A percentile compares a stretch with the other conserved stretches of the same genome.
Conservation (phyloP, 352 stramenopile species). For the Globisporangium mamillatum region DNA sequence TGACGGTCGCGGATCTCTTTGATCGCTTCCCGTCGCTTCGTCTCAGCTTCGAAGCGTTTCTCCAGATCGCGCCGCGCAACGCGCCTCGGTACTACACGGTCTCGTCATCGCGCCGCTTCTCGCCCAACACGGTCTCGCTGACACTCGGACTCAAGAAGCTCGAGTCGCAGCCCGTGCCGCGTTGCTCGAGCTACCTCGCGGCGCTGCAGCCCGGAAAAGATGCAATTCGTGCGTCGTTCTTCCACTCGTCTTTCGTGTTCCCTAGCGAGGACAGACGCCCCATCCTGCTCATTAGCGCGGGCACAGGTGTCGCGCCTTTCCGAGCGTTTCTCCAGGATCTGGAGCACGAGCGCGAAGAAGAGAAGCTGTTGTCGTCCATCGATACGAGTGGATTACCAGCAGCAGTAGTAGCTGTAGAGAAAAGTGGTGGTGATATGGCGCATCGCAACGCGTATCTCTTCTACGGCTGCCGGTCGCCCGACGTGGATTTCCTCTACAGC, state of each 20-base stretch:
- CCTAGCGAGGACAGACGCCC: slow-evolving; percentile 53
- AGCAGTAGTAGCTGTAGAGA: slow-evolving; percentile 5
- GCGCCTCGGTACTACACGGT: slow-evolving; percentile 79
- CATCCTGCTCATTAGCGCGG: slow-evolving; percentile 74
- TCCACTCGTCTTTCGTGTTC: slow-evolving; percentile 76
- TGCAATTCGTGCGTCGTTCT: slow-evolving; percentile 57
- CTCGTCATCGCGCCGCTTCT: slow-evolving; percentile 68
- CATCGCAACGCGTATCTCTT: slow-evolving; percentile 66
- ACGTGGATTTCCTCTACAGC: slow-evolving; percentile 69
- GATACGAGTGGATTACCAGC: not conserved
- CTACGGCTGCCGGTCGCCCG: slow-evolving; percentile 62
- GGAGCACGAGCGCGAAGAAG: slow-evolving; percentile 43
- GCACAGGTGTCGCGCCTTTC: slow-evolving; percentile 82
- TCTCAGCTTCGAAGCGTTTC: slow-evolving; percentile 62
- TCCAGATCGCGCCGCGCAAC: slow-evolving; percentile 65
- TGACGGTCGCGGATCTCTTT: slow-evolving; percentile 59
- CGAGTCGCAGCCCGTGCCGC: slow-evolving; percentile 47
- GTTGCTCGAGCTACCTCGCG: slow-evolving; percentile 75
- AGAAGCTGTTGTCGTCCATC: not conserved
- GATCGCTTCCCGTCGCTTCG: slow-evolving; percentile 63
- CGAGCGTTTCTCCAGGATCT: slow-evolving; percentile 76
- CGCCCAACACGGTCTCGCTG: slow-evolving; percentile 58
- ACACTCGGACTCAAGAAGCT: slow-evolving; percentile 66
- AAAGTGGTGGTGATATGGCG: not conserved
- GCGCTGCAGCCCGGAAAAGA: slow-evolving; percentile 40